Percentiles rank a stretch among this genome's conserved stretches.
Conservation (phyloP, 495 filamentous ascomycete genomes). For the Tuber indicum region DNA sequence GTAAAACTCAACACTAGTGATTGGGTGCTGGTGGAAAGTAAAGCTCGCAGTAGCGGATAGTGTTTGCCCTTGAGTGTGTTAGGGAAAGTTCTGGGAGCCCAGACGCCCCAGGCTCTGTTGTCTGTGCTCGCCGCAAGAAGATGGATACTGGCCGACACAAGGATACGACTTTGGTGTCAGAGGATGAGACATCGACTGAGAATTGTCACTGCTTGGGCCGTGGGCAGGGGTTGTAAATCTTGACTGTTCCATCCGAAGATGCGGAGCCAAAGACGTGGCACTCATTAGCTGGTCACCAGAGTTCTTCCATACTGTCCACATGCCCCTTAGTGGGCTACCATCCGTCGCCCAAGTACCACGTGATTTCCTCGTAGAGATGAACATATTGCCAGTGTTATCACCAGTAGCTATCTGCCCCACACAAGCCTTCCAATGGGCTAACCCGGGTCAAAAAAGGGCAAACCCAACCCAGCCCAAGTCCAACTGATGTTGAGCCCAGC, state of each 20-base stretch:
- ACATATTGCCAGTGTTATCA: too few species aligned
- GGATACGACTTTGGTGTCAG: conserved; percentile 86
- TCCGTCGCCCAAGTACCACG: too few species aligned
- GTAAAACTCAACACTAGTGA: conserved; percentile 76
- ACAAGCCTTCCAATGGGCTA: too few species aligned
- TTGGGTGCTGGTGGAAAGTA: conserved; percentile 85
- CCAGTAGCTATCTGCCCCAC: too few species aligned
- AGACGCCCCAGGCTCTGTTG: conserved; percentile 85
- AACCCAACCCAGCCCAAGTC: too few species aligned
- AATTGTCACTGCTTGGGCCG: conserved; percentile 76
- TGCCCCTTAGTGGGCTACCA: too few species aligned
- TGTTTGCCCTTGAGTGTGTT: conserved; percentile 52
- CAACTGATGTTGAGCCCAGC: too few species aligned
- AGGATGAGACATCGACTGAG: conserved; percentile 69
- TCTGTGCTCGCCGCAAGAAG: conserved; percentile 86
- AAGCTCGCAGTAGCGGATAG: conserved; percentile 64
- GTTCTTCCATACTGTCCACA: conserved; percentile 95
- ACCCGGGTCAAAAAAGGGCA: too few species aligned
- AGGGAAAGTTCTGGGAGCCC: conserved; percentile 81
- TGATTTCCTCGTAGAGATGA: too few species aligned
- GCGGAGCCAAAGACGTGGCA: conserved; percentile 83
- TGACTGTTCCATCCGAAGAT: conserved; percentile 81
- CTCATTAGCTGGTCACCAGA: conserved; percentile 85
- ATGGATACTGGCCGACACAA: conserved; percentile 78
- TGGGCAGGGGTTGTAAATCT: conserved; percentile 85